Evolutionary conservation across 2,329 filamentous ascomycete genomes (phyloP).

Genomic region (Penicillium sp.): DNA sequence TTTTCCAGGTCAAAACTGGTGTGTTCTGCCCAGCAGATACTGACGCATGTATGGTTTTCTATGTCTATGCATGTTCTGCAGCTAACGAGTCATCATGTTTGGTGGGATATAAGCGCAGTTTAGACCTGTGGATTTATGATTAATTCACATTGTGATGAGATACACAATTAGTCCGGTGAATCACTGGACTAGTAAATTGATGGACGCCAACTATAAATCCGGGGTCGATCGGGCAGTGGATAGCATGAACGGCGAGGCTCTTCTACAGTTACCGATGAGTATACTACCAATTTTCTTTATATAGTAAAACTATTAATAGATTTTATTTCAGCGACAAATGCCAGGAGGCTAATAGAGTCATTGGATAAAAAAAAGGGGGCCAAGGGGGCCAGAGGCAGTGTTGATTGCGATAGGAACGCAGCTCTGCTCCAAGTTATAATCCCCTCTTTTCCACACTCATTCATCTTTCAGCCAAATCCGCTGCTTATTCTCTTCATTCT

Average conservation of each 20-base stretch:
- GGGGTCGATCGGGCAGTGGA: not conserved
- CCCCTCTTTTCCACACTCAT: not conserved
- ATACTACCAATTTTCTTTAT: not conserved
- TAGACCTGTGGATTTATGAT: too few relatives aligned
- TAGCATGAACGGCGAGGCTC: not conserved
- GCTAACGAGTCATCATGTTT: too few relatives aligned
- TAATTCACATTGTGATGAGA: too few relatives aligned
- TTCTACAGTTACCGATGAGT: not conserved
- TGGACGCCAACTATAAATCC: not conserved
- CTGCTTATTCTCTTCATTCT: not conserved
- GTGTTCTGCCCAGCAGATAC: too few relatives aligned
- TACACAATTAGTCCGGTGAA: too few relatives aligned
- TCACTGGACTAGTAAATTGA: too few relatives aligned
- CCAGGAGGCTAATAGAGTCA: not conserved
- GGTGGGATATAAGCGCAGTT: too few relatives aligned
- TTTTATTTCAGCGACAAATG: not conserved
- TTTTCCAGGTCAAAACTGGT: too few relatives aligned
- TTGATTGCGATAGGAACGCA: not conserved
- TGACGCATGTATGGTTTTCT: too few relatives aligned
- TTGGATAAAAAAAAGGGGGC: not conserved
- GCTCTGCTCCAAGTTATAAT: not conserved
- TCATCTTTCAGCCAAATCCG: too few relatives aligned
- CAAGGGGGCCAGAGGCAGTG: not conserved
- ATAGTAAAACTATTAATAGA: too few relatives aligned
- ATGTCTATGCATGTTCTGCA: too few relatives aligned